Evolutionary conservation across 2,329 filamentous ascomycete species (phyloP).

Genomic region (Penicillium expansum): DNA sequence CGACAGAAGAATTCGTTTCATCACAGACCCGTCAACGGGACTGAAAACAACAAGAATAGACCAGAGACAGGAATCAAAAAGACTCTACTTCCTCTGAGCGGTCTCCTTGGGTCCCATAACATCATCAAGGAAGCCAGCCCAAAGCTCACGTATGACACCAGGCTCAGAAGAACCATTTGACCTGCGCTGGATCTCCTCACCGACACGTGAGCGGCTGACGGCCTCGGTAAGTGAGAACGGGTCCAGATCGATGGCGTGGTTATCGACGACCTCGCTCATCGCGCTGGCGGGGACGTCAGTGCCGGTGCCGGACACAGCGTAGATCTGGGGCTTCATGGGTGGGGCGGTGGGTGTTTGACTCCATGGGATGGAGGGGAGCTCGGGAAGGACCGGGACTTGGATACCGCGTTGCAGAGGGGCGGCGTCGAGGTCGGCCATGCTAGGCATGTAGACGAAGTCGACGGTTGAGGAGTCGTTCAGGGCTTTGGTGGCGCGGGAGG

Average conservation of each 20-base stretch:
- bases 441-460: conserved; percentile 62
- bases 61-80: not conserved
- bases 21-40: conserved; percentile 13
- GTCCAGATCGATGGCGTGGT: conserved; percentile 55
- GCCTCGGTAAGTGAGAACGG: conserved; percentile 56
- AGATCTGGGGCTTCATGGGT: conserved; percentile 57
- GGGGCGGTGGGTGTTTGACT: conserved; percentile 19
- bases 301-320: conserved; percentile 47
- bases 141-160: conserved; percentile 36
- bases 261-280: conserved; percentile 59
- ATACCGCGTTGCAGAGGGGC: conserved; percentile 36
- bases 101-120: conserved; percentile 36
- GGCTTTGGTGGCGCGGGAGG: conserved; percentile 55
- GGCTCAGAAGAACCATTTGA: conserved; percentile 32
- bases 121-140: conserved; percentile 39
- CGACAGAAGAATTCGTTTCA: conserved; percentile 1
- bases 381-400: conserved; percentile 53
- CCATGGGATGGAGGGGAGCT: conserved; percentile 34
- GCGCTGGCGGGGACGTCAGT: conserved; percentile 51
- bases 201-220: conserved; percentile 42
- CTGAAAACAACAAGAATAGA: not conserved
- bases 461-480: conserved; percentile 60
- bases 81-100: conserved; percentile 18
- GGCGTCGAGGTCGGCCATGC: conserved; percentile 46
- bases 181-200: conserved; percentile 36